Evolutionary conservation across 495 filamentous ascomycete species (phyloP), one percentile per base, ranked within the genome.

Genomic region (Staphylotrichum tortipilum): DNA sequence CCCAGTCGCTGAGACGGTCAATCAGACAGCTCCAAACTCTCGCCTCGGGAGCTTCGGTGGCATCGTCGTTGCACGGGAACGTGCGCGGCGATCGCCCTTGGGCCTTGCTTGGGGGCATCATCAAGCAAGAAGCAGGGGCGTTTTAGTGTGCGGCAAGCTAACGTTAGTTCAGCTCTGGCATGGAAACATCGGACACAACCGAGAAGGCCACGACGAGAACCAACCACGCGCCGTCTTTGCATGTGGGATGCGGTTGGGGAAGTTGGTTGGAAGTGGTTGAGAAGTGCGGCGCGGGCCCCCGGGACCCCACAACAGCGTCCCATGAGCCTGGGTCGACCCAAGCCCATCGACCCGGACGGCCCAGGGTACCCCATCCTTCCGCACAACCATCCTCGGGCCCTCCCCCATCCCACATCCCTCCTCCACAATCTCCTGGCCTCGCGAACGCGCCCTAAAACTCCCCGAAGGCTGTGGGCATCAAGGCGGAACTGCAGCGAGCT

Each of bases 241-340:
- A 18, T n/a, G n/a, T n/a, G n/a, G n/a, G n/a, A n/a, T n/a, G n/a
- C n/a, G n/a, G n/a, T n/a, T n/a, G n/a, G n/a, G n/a, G n/a, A n/a
- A n/a, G n/a, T n/a, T n/a, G n/a, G n/a, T n/a, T n/a, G n/a, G n/a
- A n/a, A 15, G 9, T 30, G n/a, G 45, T 29, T 31, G 37, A 15
- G 7, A n/a, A n/a, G n/a, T n/a, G 6, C 26, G 26, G 26, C 6
- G 26, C 26, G 10, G 4, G 24, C n/a, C 7, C n/a, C 30, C 17
- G 15, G n/a, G n/a, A 21, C 47, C 47, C 47, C 47, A 43, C 47
- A 43, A 19, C 29, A 43, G 15, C 39, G 47, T 42, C 30, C 47
- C 47, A 50, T 30, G 39, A 43, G 31, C 30, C 28, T 35, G 47
- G 47, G 47, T 43, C 47, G 39, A 17, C 10, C 37, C 44, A 35